Evolutionary conservation across 1,284 basidiomycete species (phyloP), one percentile per base, ranked within the genome.

Genomic region (Tetrapyrgos nigripes): DNA sequence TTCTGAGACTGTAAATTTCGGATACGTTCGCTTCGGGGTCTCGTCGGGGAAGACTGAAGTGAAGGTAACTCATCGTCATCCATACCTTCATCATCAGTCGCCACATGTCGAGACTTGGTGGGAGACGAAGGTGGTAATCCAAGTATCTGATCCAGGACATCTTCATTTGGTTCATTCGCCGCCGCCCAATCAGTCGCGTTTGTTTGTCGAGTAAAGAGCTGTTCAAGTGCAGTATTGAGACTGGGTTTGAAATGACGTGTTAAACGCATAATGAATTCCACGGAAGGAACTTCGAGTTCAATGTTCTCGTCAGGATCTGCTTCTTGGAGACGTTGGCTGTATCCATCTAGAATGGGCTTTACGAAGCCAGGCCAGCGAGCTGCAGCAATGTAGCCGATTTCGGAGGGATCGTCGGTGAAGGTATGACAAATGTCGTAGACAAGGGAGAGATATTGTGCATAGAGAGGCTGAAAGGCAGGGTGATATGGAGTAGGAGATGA

Each of bases 301-400:
- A 76, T 60, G 21, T 71, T 71, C 10, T 60, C 65, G 10, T 63
- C 68, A 1, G 64, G 65, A 33, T 68, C 71, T 21, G 55, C 48
- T 14, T 45, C 26, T 44, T 55, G 48, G 27, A 59, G 56, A 24
- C 69, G 66, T 11, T 62, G 65, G 19, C 63, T 67, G 61, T 87
- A 77, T 31, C 83, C 83, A 55, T 85, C 84, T 2, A 91, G 68
- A 4, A 93, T 66, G 0, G 90, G 90, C 53, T 85, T 79, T 1
- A 88, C 81, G 65, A 91, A 92, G 1, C 85, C 86, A 0, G 91
- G 92, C 92, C 94, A 96, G 11, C 90, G 82, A 4, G 92, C 88
- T 1, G 85, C 82, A 1, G 90, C 85, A 37, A 95, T 83, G 68
- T 94, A 93, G 43, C 84, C 82, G 1, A 95, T 79, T 69, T 94